Evolutionary conservation across 1,284 basidiomycete genomes (phyloP), one percentile per base, ranked within the genome.

Genomic region (Coniophora puteana): DNA sequence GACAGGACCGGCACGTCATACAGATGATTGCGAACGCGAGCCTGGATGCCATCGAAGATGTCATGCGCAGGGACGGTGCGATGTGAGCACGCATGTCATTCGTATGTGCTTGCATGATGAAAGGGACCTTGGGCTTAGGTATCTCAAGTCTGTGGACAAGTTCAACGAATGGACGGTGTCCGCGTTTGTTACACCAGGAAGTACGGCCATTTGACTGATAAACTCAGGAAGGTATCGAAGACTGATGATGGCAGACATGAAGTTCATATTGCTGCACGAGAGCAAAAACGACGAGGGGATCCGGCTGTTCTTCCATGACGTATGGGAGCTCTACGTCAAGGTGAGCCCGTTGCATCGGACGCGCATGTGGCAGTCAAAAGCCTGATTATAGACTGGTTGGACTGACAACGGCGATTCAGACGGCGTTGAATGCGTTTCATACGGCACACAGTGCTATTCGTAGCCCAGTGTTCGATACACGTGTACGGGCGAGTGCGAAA

Each of bases 151-250:
- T 16, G 82, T 96, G 42, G 93, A 97, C 73, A 89, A 86, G 66
- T 94, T 96, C 68, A 96, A 97, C 58, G 94, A 97, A 59, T 97
- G 94, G 93, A 93, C 80, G 2, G 83, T 96, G 16, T 96, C 93
- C 8, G 92, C 89, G 22, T 97, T 95, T 65, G 73, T 96, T 13
- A 95, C 93, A 1, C 84, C 92, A 3, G 89, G 87, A 49, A 95
- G 93, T 96, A 65, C 68, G 90, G 67, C 38, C 21, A 10, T 36
- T 38, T 39, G n/a, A 34, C 33, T 23, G 22, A n/a, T 11, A 21
- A 20, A 35, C 34, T 31, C 16, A 13, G n/a, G 31, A 37, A 64
- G 60, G 60, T 45, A 25, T 33, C 35, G n/a, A 35, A 6, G 24
- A 29, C 8, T 23, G 16, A 24, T 41, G 28, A 28, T 12, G 21